These are phyloP conservation scores for Rhodotorula glutinis DNA, from an alignment of 1,284 basidiomycete species.

Conservation along the genomic window DNA sequence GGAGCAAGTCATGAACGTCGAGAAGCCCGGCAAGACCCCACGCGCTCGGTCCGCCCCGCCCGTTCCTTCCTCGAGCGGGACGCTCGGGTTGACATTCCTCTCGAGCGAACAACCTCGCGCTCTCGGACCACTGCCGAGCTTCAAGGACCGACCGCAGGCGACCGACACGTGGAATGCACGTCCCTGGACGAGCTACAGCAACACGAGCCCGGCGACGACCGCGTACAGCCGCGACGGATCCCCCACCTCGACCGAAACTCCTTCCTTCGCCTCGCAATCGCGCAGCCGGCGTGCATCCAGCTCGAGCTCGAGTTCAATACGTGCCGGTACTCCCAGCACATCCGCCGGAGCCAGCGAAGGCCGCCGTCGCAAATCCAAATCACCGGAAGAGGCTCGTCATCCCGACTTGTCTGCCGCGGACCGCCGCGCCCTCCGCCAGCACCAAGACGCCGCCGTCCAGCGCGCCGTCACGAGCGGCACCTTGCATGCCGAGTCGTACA, in stretches of 20 bases:
- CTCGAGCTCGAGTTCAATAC: neutral
- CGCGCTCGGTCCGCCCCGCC: neutral
- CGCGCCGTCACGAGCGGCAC: neutral
- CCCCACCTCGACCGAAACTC: neutral
- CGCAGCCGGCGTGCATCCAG: neutral
- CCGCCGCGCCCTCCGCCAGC: neutral
- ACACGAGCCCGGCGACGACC: neutral
- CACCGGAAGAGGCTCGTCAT: neutral
- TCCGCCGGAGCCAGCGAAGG: neutral
- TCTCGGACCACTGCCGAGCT: constrained; percentile 10
- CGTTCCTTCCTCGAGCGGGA: no score
- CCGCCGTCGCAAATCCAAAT: neutral
- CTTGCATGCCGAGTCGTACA: neutral
- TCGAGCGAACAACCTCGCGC: neutral
- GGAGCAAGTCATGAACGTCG: no score
- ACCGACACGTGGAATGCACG: constrained; percentile 5
- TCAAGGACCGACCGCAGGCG: constrained; percentile 11
- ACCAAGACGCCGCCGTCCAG: neutral
- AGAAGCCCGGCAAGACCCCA: no score
- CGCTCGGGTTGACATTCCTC: neutral
- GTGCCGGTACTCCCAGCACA: neutral
- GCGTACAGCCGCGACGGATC: neutral
- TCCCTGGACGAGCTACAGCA: neutral
- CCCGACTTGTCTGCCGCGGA: neutral
- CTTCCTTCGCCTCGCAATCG: neutral